These are phyloP conservation scores for Pichia sorboxylosa DNA, from an alignment of 1,139 yeast genomes.

Conservation along the genomic window DNA sequence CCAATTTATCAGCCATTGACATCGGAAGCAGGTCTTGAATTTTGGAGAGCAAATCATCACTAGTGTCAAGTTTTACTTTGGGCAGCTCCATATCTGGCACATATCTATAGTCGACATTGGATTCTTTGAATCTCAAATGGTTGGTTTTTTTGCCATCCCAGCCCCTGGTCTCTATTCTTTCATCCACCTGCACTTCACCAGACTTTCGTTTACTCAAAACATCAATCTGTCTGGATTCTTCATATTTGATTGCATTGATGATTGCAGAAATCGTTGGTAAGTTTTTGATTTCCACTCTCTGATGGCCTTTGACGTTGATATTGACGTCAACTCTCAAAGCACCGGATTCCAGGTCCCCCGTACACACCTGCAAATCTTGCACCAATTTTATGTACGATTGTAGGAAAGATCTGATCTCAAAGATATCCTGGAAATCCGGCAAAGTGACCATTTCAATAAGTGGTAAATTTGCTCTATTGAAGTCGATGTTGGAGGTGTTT, in stretches of 20 bases:
- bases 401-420: conserved; percentile 67
- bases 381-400: conserved; percentile 69
- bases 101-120: conserved; percentile 76
- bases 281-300: conserved; percentile 81
- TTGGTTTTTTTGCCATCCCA: conserved; percentile 74
- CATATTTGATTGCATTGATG: conserved; percentile 62
- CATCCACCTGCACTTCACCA: conserved; percentile 1
- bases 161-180: conserved; percentile 65
- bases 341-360: conserved; percentile 89
- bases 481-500: conserved; percentile 45
- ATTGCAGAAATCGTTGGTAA: conserved; percentile 78
- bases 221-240: conserved; percentile 52
- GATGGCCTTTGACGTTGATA: conserved; percentile 58
- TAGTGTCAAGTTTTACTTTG: conserved; percentile 34
- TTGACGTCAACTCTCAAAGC: conserved; percentile 94
- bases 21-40: conserved; percentile 39
- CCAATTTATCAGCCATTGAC: conserved; percentile 51
- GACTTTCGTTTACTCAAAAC: conserved; percentile 1
- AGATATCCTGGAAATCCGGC: conserved; percentile 66
- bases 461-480: conserved; percentile 78
- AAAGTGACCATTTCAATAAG: conserved; percentile 83
- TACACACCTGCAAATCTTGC: conserved; percentile 57
- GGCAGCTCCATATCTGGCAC: conserved; percentile 93
- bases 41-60: conserved; percentile 26
- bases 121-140: conserved; percentile 64